A percentile compares a stretch with the other conserved stretches of the same genome.
Conservation (phyloP, 495 filamentous ascomycete species). For the Trichoderma virens region DNA sequence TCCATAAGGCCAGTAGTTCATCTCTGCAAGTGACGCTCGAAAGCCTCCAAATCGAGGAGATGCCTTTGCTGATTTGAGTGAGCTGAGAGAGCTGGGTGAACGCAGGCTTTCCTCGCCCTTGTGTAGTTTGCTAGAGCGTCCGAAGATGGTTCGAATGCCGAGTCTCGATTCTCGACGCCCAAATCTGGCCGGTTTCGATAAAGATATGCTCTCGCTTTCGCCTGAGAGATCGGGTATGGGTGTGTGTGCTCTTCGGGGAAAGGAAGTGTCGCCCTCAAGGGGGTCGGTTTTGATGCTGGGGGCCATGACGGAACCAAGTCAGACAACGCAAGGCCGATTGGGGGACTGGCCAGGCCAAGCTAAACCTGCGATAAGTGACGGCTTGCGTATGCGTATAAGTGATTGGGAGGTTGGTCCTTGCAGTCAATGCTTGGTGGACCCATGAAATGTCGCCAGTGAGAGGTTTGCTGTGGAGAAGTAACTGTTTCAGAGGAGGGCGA, state of each 20-base stretch:
- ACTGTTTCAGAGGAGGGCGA: not conserved
- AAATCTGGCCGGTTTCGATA: conserved; percentile 16
- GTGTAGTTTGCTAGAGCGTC: conserved; percentile 21
- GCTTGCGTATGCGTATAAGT: not conserved
- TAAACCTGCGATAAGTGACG: not conserved
- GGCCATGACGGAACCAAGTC: not conserved
- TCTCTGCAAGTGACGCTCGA: conserved; percentile 35
- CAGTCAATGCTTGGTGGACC: not conserved
- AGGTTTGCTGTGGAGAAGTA: not conserved
- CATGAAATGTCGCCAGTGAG: not conserved
- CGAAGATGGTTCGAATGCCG: conserved; percentile 42
- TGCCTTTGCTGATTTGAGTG: conserved; percentile 12
- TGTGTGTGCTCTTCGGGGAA: not conserved
- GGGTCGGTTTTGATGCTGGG: not conserved
- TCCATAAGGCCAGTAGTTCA: conserved; percentile 34
- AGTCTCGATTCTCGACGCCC: conserved; percentile 39
- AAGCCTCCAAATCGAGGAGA: conserved; percentile 26
- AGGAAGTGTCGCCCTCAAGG: not conserved
- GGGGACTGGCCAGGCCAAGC: not conserved
- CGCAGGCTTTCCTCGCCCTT: conserved; percentile 19
- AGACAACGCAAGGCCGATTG: not conserved
- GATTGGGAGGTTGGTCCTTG: not conserved
- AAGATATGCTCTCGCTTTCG: conserved; percentile 13
- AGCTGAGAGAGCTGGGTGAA: conserved; percentile 8
- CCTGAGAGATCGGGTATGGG: not conserved